These are phyloP conservation scores for Myxozyma sirexii DNA, from an alignment of 805 yeast species.

Conservation along the genomic window DNA sequence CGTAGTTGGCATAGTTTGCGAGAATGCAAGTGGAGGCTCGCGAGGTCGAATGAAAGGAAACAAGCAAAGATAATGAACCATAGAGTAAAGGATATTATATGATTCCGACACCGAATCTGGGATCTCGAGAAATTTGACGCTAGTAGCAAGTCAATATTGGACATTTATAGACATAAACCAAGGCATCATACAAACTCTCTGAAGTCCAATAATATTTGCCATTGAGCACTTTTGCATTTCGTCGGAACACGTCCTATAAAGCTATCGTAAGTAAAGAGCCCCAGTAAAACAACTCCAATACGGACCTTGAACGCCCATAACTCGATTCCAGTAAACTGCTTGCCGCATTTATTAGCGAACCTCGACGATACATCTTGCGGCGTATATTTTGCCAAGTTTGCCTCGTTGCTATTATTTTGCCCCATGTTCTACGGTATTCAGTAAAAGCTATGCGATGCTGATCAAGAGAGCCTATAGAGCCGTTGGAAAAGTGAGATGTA, in stretches of 20 bases:
- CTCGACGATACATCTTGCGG: slow-evolving; percentile 38
- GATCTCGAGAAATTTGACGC: slow-evolving; percentile 41
- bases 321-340: slow-evolving; percentile 44
- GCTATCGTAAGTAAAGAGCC: too few relatives aligned
- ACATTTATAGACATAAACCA: background rate
- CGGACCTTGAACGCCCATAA: slow-evolving; percentile 42
- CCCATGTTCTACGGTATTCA: slow-evolving; percentile 13
- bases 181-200: slow-evolving; percentile 22
- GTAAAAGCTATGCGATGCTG: background rate
- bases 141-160: slow-evolving; percentile 4
- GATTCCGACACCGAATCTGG: slow-evolving; percentile 43
- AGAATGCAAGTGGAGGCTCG: slow-evolving; percentile 21
- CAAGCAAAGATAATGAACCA: slow-evolving; percentile 50
- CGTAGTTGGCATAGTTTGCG: slow-evolving; percentile 35
- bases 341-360: slow-evolving; percentile 43
- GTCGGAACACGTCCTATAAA: slow-evolving; percentile 37
- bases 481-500: too few relatives aligned
- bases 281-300: background rate
- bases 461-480: too few relatives aligned
- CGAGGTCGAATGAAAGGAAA: slow-evolving; percentile 54
- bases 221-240: slow-evolving; percentile 35
- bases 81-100: slow-evolving; percentile 45
- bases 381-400: slow-evolving; percentile 20
- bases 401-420: slow-evolving; percentile 24
- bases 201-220: slow-evolving; percentile 29